Evolutionary conservation across 495 filamentous ascomycete species (phyloP).

Genomic region (Penicillium canariense): DNA sequence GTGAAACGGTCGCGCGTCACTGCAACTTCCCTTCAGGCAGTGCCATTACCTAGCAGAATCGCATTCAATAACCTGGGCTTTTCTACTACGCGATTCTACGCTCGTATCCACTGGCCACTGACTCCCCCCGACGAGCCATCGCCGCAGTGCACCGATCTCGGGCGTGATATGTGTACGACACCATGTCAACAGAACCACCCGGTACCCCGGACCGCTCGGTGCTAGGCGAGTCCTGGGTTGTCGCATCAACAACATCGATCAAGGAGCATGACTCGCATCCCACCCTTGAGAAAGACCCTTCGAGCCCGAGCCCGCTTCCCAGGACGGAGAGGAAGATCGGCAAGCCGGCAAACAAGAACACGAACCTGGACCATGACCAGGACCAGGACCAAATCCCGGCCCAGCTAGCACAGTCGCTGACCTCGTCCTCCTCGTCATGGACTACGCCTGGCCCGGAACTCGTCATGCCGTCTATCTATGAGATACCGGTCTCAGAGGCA

Average conservation of each 20-base stretch:
- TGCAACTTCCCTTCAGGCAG: not conserved
- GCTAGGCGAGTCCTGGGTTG: conserved; percentile 43
- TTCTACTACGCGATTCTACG: not conserved
- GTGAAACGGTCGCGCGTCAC: conserved; percentile 3
- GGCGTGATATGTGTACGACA: conserved; percentile 14
- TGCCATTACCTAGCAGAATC: not conserved
- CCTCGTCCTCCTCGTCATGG: conserved; percentile 31
- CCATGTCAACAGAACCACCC: conserved; percentile 29
- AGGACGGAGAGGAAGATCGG: not conserved
- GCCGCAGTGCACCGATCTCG: not conserved
- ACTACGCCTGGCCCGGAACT: conserved; percentile 41
- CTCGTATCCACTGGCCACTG: not conserved
- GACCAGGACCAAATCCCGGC: not conserved
- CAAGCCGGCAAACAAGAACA: conserved; percentile 1
- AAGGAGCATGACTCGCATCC: conserved; percentile 11
- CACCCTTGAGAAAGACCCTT: not conserved
- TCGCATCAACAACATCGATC: conserved; percentile 23
- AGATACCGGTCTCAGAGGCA: conserved; percentile 33
- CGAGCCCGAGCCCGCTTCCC: conserved; percentile 3
- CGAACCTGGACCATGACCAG: not conserved
- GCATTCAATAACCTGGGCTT: not conserved
- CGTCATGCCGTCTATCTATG: conserved; percentile 48
- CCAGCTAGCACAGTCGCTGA: conserved; percentile 26
- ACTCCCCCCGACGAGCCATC: not conserved
- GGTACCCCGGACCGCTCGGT: conserved; percentile 25